Evolutionary conservation across 768 basidiomycete species (phyloP).

Genomic region (Pulveroboletus sp.): DNA sequence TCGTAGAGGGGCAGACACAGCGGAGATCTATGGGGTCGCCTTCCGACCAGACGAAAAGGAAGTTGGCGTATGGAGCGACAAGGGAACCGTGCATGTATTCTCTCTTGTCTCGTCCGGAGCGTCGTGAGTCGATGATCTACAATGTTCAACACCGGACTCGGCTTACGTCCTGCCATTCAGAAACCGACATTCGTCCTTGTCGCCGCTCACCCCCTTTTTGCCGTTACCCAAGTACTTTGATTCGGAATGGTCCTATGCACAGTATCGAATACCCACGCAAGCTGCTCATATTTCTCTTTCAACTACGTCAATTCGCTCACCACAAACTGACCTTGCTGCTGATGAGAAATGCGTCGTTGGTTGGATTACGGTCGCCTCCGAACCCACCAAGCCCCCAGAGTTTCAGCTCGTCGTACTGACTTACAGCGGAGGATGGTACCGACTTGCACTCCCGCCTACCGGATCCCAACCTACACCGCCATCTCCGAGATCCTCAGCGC

Average conservation of each 20-base stretch:
- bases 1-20: conserved; percentile 82
- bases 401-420: conserved; percentile 83
- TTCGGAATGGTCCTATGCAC: conserved; percentile 96
- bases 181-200: conserved; percentile 82
- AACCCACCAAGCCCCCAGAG: conserved; percentile 40
- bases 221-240: conserved; percentile 88
- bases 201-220: conserved; percentile 73
- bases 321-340: conserved; percentile 59
- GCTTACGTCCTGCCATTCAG: conserved; percentile 35
- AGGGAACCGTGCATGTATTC: conserved; percentile 91
- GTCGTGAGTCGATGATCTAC: conserved; percentile 49
- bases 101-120: conserved; percentile 62
- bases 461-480: conserved; percentile 21
- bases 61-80: conserved; percentile 91
- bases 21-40: conserved; percentile 86
- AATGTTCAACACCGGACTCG: not conserved
- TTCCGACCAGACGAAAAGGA: conserved; percentile 85
- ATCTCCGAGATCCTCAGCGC: conserved; percentile 40
- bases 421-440: conserved; percentile 90
- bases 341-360: conserved; percentile 85
- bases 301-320: conserved; percentile 55
- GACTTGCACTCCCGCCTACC: conserved; percentile 57
- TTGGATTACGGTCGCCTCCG: conserved; percentile 62
- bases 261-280: conserved; percentile 84
- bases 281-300: conserved; percentile 78